Evolutionary conservation across 179 eudicot genomes (phyloP), one percentile per base, ranked within the genome.

Genomic region (Drosera spatulata): DNA sequence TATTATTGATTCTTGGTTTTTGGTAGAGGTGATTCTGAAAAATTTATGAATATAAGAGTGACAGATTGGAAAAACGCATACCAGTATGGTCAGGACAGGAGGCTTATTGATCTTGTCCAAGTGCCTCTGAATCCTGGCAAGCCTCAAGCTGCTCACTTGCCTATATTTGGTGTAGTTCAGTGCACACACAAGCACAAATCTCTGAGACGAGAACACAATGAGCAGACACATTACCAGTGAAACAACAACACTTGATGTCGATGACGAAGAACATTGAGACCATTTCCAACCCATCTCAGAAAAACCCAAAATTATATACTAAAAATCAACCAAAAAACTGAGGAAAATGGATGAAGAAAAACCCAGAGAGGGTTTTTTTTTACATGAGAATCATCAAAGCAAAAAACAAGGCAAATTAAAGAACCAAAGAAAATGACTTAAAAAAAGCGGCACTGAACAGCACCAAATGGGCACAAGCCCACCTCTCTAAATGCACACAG

Each of bases 31-130:
- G n/a, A n/a, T n/a, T n/a, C n/a, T n/a, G n/a, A n/a, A n/a, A n/a
- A n/a, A n/a, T n/a, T 40, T 14, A 53, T 22, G 13, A 10, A 59
- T 10, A 13, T 33, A 9, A 44, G 46, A 60, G 62, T 33, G 7
- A 14, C 54, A 11, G n/a, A 49, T 10, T 6, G 56, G 56, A 53
- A 10, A 6, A 37, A 53, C 10, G 40, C 71, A 53, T 81, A 78
- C 99, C 93, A 84, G 79, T 74, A 93, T 93, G 37, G 90, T 84
- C 74, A 84, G 84, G 74, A 81, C 78, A 10, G 97, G 76, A 59
- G 99, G 97, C 73, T 84, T 93, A 72, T 84, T 93, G 71, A 93
- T 86, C 70, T 61, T 86, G 61, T 50, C 83, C 43, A 93, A 78
- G 54, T 76, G 76, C 65, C 77, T 84, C 66, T 81, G 77, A 50